A percentile compares a stretch with the other conserved stretches of the same genome.
phyloP scores from a whole-genome alignment of 106 monocot species.

The Dendrobium catenatum region DNA sequence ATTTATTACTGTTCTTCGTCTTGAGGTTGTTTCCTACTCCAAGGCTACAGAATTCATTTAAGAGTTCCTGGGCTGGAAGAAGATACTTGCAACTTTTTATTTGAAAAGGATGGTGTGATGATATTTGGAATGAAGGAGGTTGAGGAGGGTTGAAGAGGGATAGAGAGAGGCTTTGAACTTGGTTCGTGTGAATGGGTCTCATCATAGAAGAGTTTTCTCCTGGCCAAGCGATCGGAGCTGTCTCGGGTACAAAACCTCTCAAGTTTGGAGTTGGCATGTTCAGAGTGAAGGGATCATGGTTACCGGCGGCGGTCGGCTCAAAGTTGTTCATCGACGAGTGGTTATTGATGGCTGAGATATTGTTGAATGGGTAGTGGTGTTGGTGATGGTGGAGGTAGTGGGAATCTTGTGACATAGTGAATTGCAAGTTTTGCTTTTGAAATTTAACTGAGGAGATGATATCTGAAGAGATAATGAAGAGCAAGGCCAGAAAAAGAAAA shows the following conservation, averaged over 20 bases:
- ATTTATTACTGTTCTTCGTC: neutral
- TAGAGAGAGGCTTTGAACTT: slow-evolving; percentile 13
- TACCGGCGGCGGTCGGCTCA: neutral
- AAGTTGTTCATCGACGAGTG: neutral
- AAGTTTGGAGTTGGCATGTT: slow-evolving; percentile 4
- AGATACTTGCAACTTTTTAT: slow-evolving; percentile 42
- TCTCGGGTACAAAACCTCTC: neutral
- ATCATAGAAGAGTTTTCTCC: neutral
- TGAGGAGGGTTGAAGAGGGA: slow-evolving; percentile 11
- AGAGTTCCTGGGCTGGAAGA: slow-evolving; percentile 40
- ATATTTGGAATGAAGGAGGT: neutral
- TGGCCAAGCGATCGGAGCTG: neutral
- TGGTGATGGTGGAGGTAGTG: neutral
- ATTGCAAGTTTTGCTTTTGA: neutral
- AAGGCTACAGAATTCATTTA: slow-evolving; percentile 51
- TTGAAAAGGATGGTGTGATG: neutral
- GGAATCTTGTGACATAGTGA: slow-evolving; percentile 4
- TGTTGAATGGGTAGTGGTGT: neutral
- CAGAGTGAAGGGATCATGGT: slow-evolving; percentile 5
- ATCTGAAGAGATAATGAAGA: no score
- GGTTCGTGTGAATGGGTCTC: neutral
- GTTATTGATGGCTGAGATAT: slow-evolving; percentile 8
- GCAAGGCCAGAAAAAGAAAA: no score
- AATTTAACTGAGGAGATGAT: neutral
- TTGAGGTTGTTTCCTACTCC: slow-evolving; percentile 6